These are phyloP conservation scores for Hordeum marinum DNA, from an alignment of 176 grass and related monocot genomes.

Conservation along the genomic window DNA sequence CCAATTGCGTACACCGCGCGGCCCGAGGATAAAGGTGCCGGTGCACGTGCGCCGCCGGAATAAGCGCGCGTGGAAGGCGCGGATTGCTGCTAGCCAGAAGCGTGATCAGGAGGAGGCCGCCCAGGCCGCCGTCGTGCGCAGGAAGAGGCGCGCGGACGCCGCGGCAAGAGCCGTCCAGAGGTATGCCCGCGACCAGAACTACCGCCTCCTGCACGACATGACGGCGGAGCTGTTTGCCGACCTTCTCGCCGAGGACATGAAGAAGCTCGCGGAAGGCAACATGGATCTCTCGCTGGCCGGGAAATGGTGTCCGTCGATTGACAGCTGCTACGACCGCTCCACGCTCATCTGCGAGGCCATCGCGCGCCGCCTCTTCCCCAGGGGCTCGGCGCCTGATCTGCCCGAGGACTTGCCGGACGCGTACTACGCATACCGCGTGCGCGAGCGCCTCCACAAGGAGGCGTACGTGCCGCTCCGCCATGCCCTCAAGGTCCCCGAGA, in stretches of 20 bases:
- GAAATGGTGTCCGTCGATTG: slow-evolving; percentile 70
- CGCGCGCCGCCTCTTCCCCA: slow-evolving; percentile 55
- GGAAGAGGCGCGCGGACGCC: slow-evolving; percentile 31
- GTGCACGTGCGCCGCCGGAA: not conserved
- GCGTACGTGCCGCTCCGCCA: slow-evolving; percentile 45
- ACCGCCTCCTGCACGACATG: slow-evolving; percentile 55
- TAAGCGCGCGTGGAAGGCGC: slow-evolving; percentile 14
- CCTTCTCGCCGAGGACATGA: slow-evolving; percentile 54
- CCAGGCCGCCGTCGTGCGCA: slow-evolving; percentile 28
- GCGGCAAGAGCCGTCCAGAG: slow-evolving; percentile 40
- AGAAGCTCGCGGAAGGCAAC: slow-evolving; percentile 38
- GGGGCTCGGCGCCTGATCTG: slow-evolving; percentile 33
- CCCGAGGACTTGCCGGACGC: not conserved
- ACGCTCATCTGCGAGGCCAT: slow-evolving; percentile 71
- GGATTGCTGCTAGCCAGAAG: slow-evolving; percentile 39
- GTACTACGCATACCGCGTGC: slow-evolving; percentile 59
- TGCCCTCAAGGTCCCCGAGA: slow-evolving; percentile 54
- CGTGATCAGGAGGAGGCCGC: slow-evolving; percentile 13
- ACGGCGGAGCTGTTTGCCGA: slow-evolving; percentile 49
- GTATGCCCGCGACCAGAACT: slow-evolving; percentile 39
- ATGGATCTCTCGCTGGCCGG: slow-evolving; percentile 49
- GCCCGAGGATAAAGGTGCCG: no score
- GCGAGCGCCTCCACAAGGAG: slow-evolving; percentile 39
- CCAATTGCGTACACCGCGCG: no score
- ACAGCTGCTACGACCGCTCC: slow-evolving; percentile 53